Evolutionary conservation across 208 protist species (phyloP).

Genomic region (Novymonas esmeraldas): DNA sequence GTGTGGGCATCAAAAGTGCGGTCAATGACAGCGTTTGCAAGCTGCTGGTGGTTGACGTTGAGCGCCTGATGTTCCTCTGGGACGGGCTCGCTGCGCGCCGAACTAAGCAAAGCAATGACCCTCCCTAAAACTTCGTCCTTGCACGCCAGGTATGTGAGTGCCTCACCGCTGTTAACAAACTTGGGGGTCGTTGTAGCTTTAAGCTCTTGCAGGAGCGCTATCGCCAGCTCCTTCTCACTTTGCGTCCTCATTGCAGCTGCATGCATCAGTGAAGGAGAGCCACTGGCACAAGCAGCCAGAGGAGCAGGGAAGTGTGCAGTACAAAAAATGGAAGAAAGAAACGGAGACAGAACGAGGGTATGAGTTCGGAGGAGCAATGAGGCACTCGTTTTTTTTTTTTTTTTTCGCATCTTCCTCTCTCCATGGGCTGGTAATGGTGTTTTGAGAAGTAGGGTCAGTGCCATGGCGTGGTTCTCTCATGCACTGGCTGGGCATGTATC

Average conservation of each 20-base stretch:
- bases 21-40: slow-evolving; percentile 23
- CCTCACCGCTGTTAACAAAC: slow-evolving; percentile 28
- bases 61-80: background rate
- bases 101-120: slow-evolving; percentile 5
- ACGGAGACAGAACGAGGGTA: background rate
- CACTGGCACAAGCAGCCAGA: background rate
- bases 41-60: slow-evolving; percentile 21
- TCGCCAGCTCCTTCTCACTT: background rate
- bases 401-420: too few species aligned
- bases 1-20: slow-evolving; percentile 20
- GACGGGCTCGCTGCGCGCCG: background rate
- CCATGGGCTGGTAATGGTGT: too few species aligned
- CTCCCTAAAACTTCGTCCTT: slow-evolving; percentile 24
- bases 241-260: background rate
- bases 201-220: slow-evolving; percentile 13
- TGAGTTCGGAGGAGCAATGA: too few species aligned
- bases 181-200: slow-evolving; percentile 10
- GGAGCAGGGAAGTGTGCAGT: background rate
- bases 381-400: too few species aligned
- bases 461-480: too few species aligned
- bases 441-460: too few species aligned
- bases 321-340: background rate
- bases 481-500: too few species aligned
- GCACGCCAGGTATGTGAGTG: slow-evolving; percentile 24
- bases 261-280: background rate